phyloP scores from a whole-genome alignment of 129 eudicot genomes.

The Logfia minima region DNA sequence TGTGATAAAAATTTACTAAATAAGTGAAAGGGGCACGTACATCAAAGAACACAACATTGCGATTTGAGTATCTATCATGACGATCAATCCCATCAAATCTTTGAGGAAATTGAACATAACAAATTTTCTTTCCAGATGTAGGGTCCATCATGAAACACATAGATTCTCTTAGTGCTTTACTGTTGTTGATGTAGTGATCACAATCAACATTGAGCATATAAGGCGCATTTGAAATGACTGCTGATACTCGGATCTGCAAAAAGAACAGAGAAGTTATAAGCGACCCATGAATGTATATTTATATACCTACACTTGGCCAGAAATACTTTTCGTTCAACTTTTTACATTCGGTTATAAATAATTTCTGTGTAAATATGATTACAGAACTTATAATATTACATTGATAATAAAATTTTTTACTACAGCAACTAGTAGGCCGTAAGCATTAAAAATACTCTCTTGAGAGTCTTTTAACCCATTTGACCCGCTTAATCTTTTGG shows the following conservation, averaged over 20 bases:
- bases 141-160: conserved; percentile 98
- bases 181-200: conserved; percentile 90
- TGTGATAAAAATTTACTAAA: not conserved
- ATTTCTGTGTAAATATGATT: not conserved
- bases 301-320: not conserved
- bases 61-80: conserved; percentile 85
- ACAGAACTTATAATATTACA: too few relatives aligned
- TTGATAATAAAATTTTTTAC: not conserved
- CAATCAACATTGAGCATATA: conserved; percentile 88
- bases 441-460: not conserved
- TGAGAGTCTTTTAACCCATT: not conserved
- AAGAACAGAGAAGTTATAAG: conserved; percentile 17
- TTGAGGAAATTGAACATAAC: conserved; percentile 89
- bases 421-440: not conserved
- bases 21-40: conserved; percentile 43
- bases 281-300: not conserved
- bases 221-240: conserved; percentile 92
- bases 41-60: conserved; percentile 89
- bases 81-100: conserved; percentile 93
- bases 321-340: not conserved
- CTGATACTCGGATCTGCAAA: conserved; percentile 72
- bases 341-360: not conserved
- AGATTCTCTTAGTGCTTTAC: conserved; percentile 82
- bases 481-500: not conserved
- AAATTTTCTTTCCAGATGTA: conserved; percentile 78